phyloP scores from a whole-genome alignment of 352 stramenopile genomes.

The Thalassiosira gravida region DNA sequence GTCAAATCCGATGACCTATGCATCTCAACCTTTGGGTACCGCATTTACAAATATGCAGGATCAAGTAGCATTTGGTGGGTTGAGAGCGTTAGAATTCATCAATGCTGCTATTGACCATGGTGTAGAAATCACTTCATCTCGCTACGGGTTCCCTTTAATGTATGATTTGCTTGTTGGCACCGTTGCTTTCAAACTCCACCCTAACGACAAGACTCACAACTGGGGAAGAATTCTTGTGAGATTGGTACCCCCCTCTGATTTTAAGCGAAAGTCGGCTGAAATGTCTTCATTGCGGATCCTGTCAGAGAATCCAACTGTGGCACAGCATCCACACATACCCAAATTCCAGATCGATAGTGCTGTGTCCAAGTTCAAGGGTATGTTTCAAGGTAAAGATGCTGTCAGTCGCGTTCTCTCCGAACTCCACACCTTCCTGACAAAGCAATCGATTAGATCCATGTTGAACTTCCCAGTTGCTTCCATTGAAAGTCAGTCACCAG shows the following conservation, averaged over 20 bases:
- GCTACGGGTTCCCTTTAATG: constrained; percentile 88
- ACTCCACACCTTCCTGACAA: constrained; percentile 82
- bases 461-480: constrained; percentile 71
- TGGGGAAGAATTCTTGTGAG: constrained; percentile 86
- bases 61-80: constrained; percentile 84
- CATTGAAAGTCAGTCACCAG: constrained; percentile 66
- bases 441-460: constrained; percentile 80
- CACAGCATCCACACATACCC: constrained; percentile 85
- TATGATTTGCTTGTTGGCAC: constrained; percentile 89
- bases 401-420: constrained; percentile 83
- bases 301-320: constrained; percentile 82
- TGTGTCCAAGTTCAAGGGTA: constrained; percentile 88
- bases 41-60: constrained; percentile 49
- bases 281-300: constrained; percentile 86
- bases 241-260: constrained; percentile 84
- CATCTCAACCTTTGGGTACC: background rate
- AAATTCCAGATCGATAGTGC: constrained; percentile 86
- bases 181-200: constrained; percentile 87
- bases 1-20: background rate
- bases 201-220: constrained; percentile 87
- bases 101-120: constrained; percentile 81
- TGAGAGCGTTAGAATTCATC: constrained; percentile 85
- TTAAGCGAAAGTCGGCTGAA: constrained; percentile 81
- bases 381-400: constrained; percentile 88
- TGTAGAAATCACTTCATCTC: constrained; percentile 82